Evolutionary conservation across 2,329 filamentous ascomycete species (phyloP), one percentile per base, ranked within the genome.

Genomic region (Trichoderma asperellum): DNA sequence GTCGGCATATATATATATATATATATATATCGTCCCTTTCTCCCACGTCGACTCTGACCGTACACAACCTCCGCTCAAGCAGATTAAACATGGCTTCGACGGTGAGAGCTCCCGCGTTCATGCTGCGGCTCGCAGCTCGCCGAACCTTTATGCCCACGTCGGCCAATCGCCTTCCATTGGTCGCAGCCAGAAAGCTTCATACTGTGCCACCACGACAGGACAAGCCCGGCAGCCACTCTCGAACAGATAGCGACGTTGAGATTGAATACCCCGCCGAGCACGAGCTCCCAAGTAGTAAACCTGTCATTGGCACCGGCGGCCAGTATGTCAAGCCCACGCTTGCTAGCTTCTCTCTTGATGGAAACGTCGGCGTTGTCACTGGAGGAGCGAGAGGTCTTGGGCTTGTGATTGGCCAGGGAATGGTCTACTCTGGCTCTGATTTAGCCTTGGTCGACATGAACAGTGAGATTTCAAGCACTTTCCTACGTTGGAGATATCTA

Each of bases 401-500:
- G 49, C 84, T 97, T 71, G 94, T 96, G 74, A 97, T 98, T 92
- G 92, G 91, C 63, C 94, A 97, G 83, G 94, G 92, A 58, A 88
- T 97, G 80, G 92, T 97, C 65, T 90, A 93, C 65, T 96, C 92
- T 66, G 95, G 95, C 64, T 92, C 93, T 11, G 91, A 97, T 79
- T 86, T 97, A 71, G 95, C 95, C 53, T 92, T 98, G 80, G 93
- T 97, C 52, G 95, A 98, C 79, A 84, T 97, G 83, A 97, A 98
- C 82, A 91, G 92, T 95, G 58, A 40, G 64, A 58, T 49, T 29
- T n/a, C n/a, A 43, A 29, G n/a, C 11, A 40, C 27, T 14, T 27
- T 47, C 8, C 55, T 14, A 16, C 21, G 40, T 37, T 34, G 29
- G 35, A 52, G 37, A 66, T 29, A 8, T 37, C 55, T 67, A 37